Conservation (phyloP, 2,329 filamentous ascomycete genomes). For the Fusarium beomiforme region DNA sequence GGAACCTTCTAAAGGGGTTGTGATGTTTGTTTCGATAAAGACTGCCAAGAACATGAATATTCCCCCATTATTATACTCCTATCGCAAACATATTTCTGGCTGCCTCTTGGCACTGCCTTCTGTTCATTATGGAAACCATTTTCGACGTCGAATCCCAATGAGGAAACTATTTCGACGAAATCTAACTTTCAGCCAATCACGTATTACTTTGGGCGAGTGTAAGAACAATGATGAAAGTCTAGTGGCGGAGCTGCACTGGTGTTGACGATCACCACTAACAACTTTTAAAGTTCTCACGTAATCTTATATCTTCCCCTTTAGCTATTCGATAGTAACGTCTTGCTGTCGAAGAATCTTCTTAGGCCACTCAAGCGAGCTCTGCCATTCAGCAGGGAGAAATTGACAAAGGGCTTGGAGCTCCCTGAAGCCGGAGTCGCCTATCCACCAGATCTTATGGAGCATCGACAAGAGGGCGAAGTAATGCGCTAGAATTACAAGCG, state of each 20-base stretch:
- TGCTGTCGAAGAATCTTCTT: neutral
- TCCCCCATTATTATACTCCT: neutral
- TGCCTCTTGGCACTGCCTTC: neutral
- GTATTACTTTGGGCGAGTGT: neutral
- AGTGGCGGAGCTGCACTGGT: neutral
- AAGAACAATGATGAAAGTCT: neutral
- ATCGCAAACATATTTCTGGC: neutral
- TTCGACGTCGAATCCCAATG: neutral
- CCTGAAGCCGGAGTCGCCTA: neutral
- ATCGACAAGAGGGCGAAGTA: conserved; percentile 3
- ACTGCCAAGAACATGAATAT: neutral
- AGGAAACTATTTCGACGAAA: neutral
- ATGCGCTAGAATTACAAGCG: conserved; percentile 2
- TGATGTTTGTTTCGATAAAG: neutral
- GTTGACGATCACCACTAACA: neutral
- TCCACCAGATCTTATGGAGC: neutral
- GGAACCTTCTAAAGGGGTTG: neutral
- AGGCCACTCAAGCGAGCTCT: conserved; percentile 1
- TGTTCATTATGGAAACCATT: neutral
- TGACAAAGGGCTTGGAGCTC: neutral
- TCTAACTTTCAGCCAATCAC: neutral
- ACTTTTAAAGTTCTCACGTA: neutral
- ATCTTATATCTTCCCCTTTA: neutral
- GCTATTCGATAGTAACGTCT: neutral
- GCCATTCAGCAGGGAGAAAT: neutral